These are phyloP conservation scores for Agastache rugosa DNA, from an alignment of 257 asterid species.

Conservation along the genomic window DNA sequence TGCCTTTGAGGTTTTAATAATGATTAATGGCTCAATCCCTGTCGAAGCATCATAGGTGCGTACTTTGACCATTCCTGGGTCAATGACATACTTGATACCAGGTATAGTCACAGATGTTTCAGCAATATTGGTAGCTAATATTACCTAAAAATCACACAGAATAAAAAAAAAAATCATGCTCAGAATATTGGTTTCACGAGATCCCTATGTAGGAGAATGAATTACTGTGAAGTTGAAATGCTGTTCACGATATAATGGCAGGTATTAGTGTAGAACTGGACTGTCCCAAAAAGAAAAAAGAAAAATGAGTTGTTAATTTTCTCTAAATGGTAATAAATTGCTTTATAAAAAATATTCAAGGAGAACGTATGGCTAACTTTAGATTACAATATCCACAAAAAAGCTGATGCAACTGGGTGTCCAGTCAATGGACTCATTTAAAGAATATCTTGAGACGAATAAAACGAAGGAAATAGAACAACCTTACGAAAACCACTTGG, in stretches of 20 bases:
- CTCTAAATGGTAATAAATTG: background rate
- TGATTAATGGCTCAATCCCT: conserved; percentile 85
- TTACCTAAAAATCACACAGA: conserved; percentile 59
- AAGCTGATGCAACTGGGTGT: background rate
- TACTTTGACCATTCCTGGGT: conserved; percentile 97
- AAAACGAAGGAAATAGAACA: conserved; percentile 33
- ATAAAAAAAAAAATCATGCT: conserved; percentile 37
- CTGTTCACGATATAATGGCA: conserved; percentile 23
- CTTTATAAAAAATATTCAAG: no score
- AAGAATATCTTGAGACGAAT: background rate
- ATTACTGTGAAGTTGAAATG: conserved; percentile 21
- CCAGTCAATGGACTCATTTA: conserved; percentile 10
- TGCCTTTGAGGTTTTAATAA: conserved; percentile 93
- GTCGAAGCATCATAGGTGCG: conserved; percentile 84
- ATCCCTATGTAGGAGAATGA: conserved; percentile 19
- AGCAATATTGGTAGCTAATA: conserved; percentile 96
- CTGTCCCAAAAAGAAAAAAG: background rate
- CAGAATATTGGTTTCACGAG: conserved; percentile 22
- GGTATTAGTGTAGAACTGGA: conserved; percentile 19
- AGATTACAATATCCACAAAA: conserved; percentile 7
- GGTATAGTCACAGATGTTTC: conserved; percentile 99
- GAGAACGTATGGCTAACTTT: background rate
- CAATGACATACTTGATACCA: conserved; percentile 95
- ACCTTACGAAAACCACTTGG: conserved; percentile 94
- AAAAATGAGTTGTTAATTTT: background rate